Conservation (phyloP, 441 rosid genomes). For the Hura crepitans region DNA sequence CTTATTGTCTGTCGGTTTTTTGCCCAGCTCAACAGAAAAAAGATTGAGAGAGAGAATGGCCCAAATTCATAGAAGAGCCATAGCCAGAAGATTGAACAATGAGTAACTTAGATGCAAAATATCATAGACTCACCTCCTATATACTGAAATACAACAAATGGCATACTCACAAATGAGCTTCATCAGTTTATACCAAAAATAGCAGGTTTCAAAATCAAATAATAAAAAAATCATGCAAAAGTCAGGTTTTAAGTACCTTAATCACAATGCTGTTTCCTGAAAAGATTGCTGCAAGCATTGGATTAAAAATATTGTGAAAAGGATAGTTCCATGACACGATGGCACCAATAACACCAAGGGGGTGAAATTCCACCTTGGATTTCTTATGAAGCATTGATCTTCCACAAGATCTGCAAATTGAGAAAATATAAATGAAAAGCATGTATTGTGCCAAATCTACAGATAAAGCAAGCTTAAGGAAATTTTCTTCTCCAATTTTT, state of each 20-base stretch:
- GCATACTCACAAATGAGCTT: constrained; percentile 15
- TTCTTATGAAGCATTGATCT: constrained; percentile 93
- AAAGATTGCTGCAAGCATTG: constrained; percentile 94
- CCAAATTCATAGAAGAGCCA: neutral
- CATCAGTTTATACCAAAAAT: neutral
- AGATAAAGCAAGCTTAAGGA: neutral
- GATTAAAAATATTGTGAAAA: constrained; percentile 92
- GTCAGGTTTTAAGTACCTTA: constrained; percentile 46
- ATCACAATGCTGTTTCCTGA: constrained; percentile 91
- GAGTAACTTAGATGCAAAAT: constrained; percentile 14
- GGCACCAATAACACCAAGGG: constrained; percentile 96
- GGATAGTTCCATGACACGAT: constrained; percentile 99
- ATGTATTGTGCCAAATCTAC: neutral
- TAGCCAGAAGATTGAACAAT: constrained; percentile 4
- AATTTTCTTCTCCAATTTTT: too few relatives aligned
- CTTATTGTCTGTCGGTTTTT: constrained; percentile 19
- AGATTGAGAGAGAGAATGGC: neutral
- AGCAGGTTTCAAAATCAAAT: constrained; percentile 7
- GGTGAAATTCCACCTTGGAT: constrained; percentile 88
- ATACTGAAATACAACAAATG: constrained; percentile 17
- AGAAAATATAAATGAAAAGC: constrained; percentile 8
- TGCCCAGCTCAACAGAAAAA: constrained; percentile 6
- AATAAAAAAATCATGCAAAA: neutral
- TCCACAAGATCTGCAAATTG: constrained; percentile 68
- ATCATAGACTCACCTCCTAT: constrained; percentile 12